A percentile compares a stretch with the other conserved stretches of the same genome.
phyloP scores from a whole-genome alignment of 2,329 filamentous ascomycete genomes.

The Geosmithia putterillii region DNA sequence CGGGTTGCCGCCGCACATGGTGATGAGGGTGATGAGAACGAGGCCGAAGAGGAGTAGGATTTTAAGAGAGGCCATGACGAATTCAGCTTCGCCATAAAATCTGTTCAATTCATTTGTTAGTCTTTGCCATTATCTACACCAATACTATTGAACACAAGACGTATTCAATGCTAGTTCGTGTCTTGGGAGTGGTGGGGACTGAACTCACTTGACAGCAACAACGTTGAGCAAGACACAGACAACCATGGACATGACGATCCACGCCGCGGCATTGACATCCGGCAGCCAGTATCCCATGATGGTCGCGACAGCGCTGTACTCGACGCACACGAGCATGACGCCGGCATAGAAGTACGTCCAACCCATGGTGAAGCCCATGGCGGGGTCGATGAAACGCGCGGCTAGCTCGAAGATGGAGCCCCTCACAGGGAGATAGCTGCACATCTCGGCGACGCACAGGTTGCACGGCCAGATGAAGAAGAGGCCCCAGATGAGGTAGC shows the following conservation, averaged over 20 bases:
- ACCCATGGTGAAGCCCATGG: constrained; percentile 42
- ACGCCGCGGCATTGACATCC: constrained; percentile 30
- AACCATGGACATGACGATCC: constrained; percentile 33
- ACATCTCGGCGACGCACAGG: constrained; percentile 43
- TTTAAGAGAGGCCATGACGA: constrained; percentile 44
- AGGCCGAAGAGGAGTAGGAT: constrained; percentile 39
- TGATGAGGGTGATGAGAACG: constrained; percentile 51
- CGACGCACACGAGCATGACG: constrained; percentile 30
- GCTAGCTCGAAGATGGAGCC: constrained; percentile 43
- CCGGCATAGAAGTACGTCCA: constrained; percentile 38
- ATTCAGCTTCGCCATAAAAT: constrained; percentile 29
- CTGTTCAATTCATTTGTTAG: constrained; percentile 5
- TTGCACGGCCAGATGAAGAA: constrained; percentile 31
- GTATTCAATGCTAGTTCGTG: too few species aligned
- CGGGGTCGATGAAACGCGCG: constrained; percentile 41
- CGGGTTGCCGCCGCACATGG: constrained; percentile 58
- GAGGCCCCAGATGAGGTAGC: constrained; percentile 30
- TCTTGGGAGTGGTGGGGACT: too few species aligned
- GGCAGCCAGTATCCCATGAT: constrained; percentile 30
- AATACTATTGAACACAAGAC: too few species aligned
- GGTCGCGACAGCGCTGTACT: constrained; percentile 30
- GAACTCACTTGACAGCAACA: constrained; percentile 25
- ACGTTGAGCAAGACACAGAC: constrained; percentile 34
- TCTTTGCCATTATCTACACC: too few species aligned
- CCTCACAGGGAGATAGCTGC: constrained; percentile 39